Evolutionary conservation across 345 rosid genomes (phyloP).

Genomic region (Arabidopsis arenosa): DNA sequence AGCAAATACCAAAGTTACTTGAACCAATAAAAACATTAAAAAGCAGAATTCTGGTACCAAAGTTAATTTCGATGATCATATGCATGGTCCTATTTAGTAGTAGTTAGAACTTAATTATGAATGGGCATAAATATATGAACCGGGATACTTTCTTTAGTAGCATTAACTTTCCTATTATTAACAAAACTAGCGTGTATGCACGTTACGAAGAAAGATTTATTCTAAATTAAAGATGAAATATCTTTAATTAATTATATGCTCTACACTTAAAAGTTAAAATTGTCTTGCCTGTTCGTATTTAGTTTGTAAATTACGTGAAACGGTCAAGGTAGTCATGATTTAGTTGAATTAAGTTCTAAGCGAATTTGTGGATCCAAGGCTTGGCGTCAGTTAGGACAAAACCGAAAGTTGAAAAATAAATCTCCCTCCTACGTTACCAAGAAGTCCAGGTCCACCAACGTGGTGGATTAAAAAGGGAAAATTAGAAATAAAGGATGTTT

Average conservation of each 20-base stretch:
- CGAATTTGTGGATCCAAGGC: not conserved
- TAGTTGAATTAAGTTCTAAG: not conserved
- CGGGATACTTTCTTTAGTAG: not conserved
- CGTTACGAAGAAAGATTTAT: not conserved
- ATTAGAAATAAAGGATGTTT: too few species aligned
- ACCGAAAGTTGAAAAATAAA: not conserved
- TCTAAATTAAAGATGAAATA: not conserved
- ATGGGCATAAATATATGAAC: too few species aligned
- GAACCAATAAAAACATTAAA: not conserved
- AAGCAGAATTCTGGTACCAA: not conserved
- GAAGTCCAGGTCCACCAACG: constrained; percentile 3
- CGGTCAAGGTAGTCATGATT: not conserved
- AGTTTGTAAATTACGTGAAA: not conserved
- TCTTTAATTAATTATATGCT: not conserved
- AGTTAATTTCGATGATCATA: not conserved
- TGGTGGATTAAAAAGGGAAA: not conserved
- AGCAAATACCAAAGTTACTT: too few species aligned
- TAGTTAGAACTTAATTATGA: not conserved
- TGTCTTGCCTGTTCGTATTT: too few species aligned
- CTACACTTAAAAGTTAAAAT: too few species aligned
- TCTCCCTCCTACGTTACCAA: constrained; percentile 13
- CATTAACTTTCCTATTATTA: not conserved
- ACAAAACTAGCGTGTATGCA: not conserved
- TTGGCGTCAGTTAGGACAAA: not conserved
- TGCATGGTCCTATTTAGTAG: not conserved